These are phyloP conservation scores for Camelina laxa DNA, from an alignment of 345 rosid genomes.

Conservation along the genomic window DNA sequence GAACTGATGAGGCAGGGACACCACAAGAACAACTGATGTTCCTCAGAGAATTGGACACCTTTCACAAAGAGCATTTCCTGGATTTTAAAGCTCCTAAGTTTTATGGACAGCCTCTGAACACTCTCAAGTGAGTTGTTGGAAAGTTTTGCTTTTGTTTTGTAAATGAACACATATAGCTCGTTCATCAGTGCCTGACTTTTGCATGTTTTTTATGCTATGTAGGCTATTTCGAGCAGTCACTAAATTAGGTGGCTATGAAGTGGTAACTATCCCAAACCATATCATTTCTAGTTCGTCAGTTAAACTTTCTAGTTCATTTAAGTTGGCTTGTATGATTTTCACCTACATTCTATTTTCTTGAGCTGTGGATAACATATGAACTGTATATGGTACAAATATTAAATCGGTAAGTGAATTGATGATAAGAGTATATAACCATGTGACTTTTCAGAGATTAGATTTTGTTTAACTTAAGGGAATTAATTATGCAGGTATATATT, in stretches of 20 bases:
- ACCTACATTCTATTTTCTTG: not conserved
- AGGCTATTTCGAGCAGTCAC: conserved; percentile 89
- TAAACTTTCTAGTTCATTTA: conserved; percentile 26
- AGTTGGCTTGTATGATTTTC: not conserved
- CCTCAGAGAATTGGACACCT: conserved; percentile 72
- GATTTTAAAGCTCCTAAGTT: conserved; percentile 84
- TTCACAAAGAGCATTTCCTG: conserved; percentile 58
- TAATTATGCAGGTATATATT: conserved; percentile 5
- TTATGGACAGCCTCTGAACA: conserved; percentile 74
- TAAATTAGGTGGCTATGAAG: conserved; percentile 84
- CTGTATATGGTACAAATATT: conserved; percentile 15
- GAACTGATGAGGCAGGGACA: conserved; percentile 64
- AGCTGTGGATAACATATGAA: conserved; percentile 21
- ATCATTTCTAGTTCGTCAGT: conserved; percentile 2
- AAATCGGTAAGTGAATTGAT: not conserved
- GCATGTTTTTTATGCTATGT: conserved; percentile 37
- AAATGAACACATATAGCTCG: not conserved
- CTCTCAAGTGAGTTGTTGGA: conserved; percentile 64
- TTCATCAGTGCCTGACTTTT: conserved; percentile 31
- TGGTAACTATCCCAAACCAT: conserved; percentile 57
- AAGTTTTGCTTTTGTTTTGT: conserved; percentile 34
- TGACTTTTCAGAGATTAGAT: conserved; percentile 5
- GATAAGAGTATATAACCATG: conserved; percentile 14
- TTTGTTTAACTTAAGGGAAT: not conserved
- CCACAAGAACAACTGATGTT: conserved; percentile 67